These are phyloP conservation scores for Penicillium mononematosum DNA, from an alignment of 495 filamentous ascomycete genomes.

Conservation along the genomic window DNA sequence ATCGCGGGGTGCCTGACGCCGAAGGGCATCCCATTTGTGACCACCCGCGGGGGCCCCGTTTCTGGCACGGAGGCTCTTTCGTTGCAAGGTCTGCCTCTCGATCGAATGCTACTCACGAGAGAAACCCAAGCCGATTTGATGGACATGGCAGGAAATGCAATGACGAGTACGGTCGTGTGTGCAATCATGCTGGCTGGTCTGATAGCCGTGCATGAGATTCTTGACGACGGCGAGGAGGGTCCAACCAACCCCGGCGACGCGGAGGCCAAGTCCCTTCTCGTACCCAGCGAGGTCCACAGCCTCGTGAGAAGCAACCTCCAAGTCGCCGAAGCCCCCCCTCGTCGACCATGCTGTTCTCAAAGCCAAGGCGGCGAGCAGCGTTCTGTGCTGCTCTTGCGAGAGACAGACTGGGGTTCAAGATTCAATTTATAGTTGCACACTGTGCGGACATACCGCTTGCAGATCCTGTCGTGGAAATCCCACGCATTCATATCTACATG, in stretches of 20 bases:
- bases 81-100: conserved; percentile 70
- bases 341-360: conserved; percentile 15
- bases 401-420: conserved; percentile 39
- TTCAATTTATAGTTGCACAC: conserved; percentile 46
- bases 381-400: conserved; percentile 59
- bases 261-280: conserved; percentile 11
- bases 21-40: conserved; percentile 59
- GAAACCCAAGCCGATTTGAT: conserved; percentile 65
- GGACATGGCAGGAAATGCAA: conserved; percentile 81
- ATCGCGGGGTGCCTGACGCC: conserved; percentile 73
- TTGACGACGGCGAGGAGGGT: conserved; percentile 23
- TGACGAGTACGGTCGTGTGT: conserved; percentile 74
- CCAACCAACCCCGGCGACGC: neutral
- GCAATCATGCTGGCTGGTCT: conserved; percentile 57
- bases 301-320: conserved; percentile 15
- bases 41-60: conserved; percentile 60
- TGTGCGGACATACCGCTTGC: conserved; percentile 59
- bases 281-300: conserved; percentile 6
- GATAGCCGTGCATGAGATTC: conserved; percentile 40
- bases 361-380: conserved; percentile 33
- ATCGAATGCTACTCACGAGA: conserved; percentile 59
- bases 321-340: neutral
- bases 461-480: conserved; percentile 56
- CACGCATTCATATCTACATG: conserved; percentile 46
- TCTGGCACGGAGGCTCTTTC: conserved; percentile 64